Evolutionary conservation across 2,329 filamentous ascomycete species (phyloP), one percentile per base, ranked within the genome.

Genomic region (Fragosphaeria purpurea): DNA sequence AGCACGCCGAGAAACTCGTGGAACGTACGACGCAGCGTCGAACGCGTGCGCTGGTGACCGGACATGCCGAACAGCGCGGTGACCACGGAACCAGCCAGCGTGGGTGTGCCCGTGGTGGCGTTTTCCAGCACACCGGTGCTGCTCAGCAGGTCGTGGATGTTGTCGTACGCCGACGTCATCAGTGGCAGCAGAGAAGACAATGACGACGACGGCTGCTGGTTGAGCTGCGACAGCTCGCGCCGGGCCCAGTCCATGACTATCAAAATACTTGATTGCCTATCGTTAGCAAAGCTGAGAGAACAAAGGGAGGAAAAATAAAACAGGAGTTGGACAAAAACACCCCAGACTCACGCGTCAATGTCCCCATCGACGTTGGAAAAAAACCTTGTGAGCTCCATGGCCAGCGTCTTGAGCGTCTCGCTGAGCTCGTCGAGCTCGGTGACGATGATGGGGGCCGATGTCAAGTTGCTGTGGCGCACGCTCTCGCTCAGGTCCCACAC

Each of bases 241-340:
- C 85, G 85, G 11, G 88, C 87, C 91, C 91, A 96, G 63, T 95
- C 88, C 89, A 97, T 96, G 47, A 94, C 88, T 54, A 93, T 85
- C 38, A 97, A 76, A 58, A 96, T 95, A 53, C 85, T 84, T 7
- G 4, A 3, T 11, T 37, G 35, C 11, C 1, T 22, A 5, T 4
- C 22, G 12, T 37, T n/a, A 22, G 10, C 4, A 12, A 31, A 22
- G 22, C 22, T 22, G 22, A 22, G 30, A 12, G 11, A 31, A 22
- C 7, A 11, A 10, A 7, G 4, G 11, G 22, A 22, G 34, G 4
- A 30, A 11, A 5, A 37, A 46, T 6, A 34, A 33, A 13, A 7
- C 9, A 38, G 12, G 67, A 71, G 22, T 22, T 22, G 22, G 22
- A 22, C 22, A 22, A 59, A 59, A 22, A 22, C 22, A 22, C 22